These are phyloP conservation scores for Daphne laureola DNA, from an alignment of 441 rosid species.

Conservation along the genomic window DNA sequence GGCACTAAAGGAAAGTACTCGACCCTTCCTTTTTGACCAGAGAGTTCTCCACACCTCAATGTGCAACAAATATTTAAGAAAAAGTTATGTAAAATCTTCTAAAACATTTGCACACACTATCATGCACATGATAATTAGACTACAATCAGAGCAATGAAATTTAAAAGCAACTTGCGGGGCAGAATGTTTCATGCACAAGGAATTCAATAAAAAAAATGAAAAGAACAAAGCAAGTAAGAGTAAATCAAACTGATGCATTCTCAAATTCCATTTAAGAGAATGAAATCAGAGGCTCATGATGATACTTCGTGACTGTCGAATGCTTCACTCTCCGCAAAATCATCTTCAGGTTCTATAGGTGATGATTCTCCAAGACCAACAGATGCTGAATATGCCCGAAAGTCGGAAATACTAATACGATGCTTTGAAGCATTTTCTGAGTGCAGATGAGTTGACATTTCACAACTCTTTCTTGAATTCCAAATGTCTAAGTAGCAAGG, in stretches of 20 bases:
- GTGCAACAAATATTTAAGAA: no score
- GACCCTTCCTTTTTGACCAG: no score
- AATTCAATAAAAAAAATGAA: neutral
- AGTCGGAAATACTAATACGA: conserved; percentile 19
- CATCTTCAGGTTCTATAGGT: conserved; percentile 22
- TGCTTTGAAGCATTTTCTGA: conserved; percentile 21
- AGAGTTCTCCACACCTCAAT: no score
- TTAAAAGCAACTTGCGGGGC: no score
- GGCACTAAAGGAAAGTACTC: no score
- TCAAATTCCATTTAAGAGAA: neutral
- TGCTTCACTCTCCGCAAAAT: conserved; percentile 30
- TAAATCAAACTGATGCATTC: neutral
- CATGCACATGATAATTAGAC: no score
- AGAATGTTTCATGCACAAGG: no score
- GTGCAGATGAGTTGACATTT: conserved; percentile 20
- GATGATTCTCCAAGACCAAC: conserved; percentile 45
- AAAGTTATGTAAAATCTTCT: no score
- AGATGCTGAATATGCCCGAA: conserved; percentile 31
- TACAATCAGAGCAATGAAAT: no score
- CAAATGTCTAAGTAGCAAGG: conserved; percentile 13
- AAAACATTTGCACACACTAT: no score
- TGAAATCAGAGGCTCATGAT: neutral
- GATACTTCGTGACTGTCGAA: conserved; percentile 53
- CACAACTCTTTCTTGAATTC: conserved; percentile 12
- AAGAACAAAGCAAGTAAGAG: neutral